Base-by-base conservation (phyloP, 1,284 basidiomycete species). In the Thecaphora thlaspeos region DNA sequence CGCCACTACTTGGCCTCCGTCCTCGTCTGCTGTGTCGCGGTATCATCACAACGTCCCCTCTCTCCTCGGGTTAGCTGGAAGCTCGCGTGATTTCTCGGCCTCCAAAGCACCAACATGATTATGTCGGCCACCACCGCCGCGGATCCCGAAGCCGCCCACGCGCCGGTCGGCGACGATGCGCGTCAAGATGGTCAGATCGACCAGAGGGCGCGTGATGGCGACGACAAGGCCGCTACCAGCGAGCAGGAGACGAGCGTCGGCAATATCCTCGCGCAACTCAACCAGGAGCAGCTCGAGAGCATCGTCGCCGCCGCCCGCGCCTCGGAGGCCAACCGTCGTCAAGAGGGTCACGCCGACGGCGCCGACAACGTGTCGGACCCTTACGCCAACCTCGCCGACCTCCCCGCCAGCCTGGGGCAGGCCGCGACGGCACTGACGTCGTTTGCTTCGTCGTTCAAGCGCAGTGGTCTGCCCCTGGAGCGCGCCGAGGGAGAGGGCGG, bases 261-360 rank as follows among this genome's bases (percentile, higher is more conserved):
- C 57, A 70, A 61, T 32, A 71, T 73, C 43, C 59, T 73, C 7
- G 69, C 69, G 2, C 67, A 60, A 0, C 48, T 73, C 30, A 71
- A 68, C 46, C 70, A 69, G 43, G 70, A 73, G 42, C 70, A 75
- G 49, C 59, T 75, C 8, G 72, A 64, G 0, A 71, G 63, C 24
- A 75, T 75, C 49, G 66, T 75, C 0, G 70, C 66, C 5, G 72
- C 72, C 15, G 72, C 72, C 3, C 56, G 68, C 38, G 64, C 59
- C 17, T 61, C 46, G 36, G 58, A 64, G 41, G 61, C 61, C 4
- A 50, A 51, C 9, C 32, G 32, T 4, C 32, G 15, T 4, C 5
- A 14, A 3, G 11, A 34, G 36, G 32, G 37, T 23, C 15, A n/a
- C 11, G 34, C 3, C 26, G 51, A 51, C 23, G 28, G 36, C 14